Base-by-base conservation (phyloP, 1,139 yeast species). In the Chernovozyma sophiae-reginae region DNA sequence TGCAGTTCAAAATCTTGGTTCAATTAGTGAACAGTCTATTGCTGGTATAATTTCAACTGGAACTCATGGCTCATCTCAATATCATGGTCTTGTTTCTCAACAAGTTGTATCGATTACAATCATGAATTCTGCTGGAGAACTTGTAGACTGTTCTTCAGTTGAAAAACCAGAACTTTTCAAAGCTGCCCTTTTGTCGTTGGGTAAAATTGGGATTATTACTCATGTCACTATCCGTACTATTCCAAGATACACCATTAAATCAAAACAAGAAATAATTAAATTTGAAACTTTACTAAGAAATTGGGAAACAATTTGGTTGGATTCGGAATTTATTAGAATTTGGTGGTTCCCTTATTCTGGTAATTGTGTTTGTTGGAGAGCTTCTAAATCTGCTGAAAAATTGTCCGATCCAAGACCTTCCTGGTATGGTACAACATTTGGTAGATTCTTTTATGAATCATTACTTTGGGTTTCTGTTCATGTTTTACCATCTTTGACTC, bases 301-400 rank as follows among this genome's bases (percentile, higher is more conserved):
- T 51, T 79, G 94, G 89, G 80, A 79, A 41, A 68, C 72, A 13
- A 62, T 90, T 31, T 92, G 97, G 96, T 77, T 86, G 7, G 81
- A 86, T 37, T 75, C 90, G n/a, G 98, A 92, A 62, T 92, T 81
- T 52, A 82, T 87, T 32, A 76, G 97, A 45, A 77, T 89, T 35
- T 92, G 97, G 97, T 92, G 98, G 97, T 92, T 86, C 60, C 98
- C 98, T 1, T 92, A 92, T 58, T 74, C 94, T 17, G 77, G 77
- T 38, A 82, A 82, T 51, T 86, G 96, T 65, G 81, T 89, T 25
- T 66, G 89, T 36, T 92, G 97, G 97, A 77, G 95, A 53, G 97
- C 95, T 23, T 68, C 78, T 31, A 86, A 86, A 55, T 67, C 81
- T 2, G 65, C 66, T 20, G 86, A 82, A 31, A 75, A 82, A 1